Evolutionary conservation across 169 alveolate species (phyloP), one percentile per base, ranked within the genome.

Genomic region (Plasmodium inui): DNA sequence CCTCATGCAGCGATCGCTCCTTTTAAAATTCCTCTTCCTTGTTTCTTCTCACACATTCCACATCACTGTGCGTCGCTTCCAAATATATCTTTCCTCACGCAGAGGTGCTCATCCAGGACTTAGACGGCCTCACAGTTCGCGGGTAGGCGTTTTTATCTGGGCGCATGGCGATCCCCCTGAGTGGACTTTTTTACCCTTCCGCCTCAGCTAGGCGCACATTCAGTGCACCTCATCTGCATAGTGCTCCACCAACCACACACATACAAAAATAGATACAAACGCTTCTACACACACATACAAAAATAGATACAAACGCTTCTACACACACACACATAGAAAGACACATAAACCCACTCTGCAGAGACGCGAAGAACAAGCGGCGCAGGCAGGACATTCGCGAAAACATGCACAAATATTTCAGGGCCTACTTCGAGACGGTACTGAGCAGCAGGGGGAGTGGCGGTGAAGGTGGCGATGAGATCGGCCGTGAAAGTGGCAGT

Each of bases 351-450:
- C 3, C 83, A 30, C 44, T 3, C 9, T 39, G 26, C 39, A 84
- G 93, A 30, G 84, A 44, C 1, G 32, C 34, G 61, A 84, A 84
- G 80, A 73, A 73, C 41, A 50, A 73, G 50, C 81, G 55, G 1
- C 57, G 28, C 50, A 34, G 61, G 10, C 41, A 19, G 39, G 82
- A 88, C 22, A 55, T 88, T n/a, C 57, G 41, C 12, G 37, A 88
- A 26, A 57, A 79, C 55, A 78, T 88, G 79, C 86, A 70, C 44
- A 72, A 14, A 61, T 88, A 88, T 78, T 88, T 88, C n/a, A 88
- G 53, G 76, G 50, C 71, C 34, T 88, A 88, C 39, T 88, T 88
- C 46, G 83, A 78, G 46, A 7, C 71, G 14, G 70, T 78, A 3
- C 70, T 22, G 19, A 76, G 71, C 14, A 76, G 17, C 6, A 19